Conservation (phyloP, 208 protist species). For the Herpetomonas samuelpessoai region DNA sequence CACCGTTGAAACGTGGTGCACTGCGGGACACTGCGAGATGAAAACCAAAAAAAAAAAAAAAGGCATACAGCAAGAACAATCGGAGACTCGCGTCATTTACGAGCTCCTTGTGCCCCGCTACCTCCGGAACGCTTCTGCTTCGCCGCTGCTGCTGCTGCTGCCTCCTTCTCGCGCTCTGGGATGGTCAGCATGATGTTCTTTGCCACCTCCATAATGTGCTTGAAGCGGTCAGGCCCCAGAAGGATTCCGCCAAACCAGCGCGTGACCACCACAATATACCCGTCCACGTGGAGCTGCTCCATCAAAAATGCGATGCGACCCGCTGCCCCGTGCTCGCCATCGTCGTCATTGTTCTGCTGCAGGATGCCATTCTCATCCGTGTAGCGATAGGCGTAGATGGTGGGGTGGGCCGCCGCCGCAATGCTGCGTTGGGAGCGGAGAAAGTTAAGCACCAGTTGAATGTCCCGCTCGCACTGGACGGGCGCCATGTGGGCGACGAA, state of each 20-base stretch:
- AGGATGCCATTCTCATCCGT: slow-evolving; percentile 52
- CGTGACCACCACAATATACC: slow-evolving; percentile 91
- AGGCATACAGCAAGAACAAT: neutral
- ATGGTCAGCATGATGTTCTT: slow-evolving; percentile 70
- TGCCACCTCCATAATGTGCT: slow-evolving; percentile 89
- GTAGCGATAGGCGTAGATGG: slow-evolving; percentile 95
- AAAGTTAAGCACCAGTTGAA: slow-evolving; percentile 46
- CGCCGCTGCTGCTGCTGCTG: neutral
- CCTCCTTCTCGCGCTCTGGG: slow-evolving; percentile 40
- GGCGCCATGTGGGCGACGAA: slow-evolving; percentile 86
- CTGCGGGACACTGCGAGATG: too few relatives aligned
- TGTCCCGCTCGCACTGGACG: slow-evolving; percentile 46
- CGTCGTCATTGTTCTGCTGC: slow-evolving; percentile 91
- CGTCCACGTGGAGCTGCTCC: slow-evolving; percentile 76
- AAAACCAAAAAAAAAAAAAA: slow-evolving; percentile 6
- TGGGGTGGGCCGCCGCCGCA: slow-evolving; percentile 79
- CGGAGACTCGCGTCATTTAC: too few relatives aligned
- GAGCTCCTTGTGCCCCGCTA: too few relatives aligned
- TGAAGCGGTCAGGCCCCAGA: slow-evolving; percentile 93
- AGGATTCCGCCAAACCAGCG: slow-evolving; percentile 96
- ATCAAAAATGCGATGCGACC: slow-evolving; percentile 85
- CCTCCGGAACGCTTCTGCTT: too few relatives aligned
- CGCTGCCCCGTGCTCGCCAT: slow-evolving; percentile 91
- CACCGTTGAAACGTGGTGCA: too few relatives aligned
- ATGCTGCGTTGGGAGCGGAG: slow-evolving; percentile 65